Base-by-base conservation (phyloP, 257 asterid species). In the Lycium barbarum region DNA sequence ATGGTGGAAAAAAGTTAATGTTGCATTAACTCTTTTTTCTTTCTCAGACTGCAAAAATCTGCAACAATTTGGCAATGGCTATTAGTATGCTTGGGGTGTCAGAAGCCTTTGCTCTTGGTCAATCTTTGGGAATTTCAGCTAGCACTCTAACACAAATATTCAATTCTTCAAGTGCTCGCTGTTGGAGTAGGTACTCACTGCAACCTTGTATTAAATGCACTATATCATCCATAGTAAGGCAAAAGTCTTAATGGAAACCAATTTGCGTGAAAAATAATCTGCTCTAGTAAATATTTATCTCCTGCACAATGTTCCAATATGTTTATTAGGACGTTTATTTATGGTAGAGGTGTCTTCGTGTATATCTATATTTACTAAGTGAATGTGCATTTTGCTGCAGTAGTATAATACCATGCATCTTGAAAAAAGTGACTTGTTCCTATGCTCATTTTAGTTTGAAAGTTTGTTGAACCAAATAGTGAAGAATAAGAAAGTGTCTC, bases 21-120 rank as follows among this genome's bases (percentile, higher is more conserved):
- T 17, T 74, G 22, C 45, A 35, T 5, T 80, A 14, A 12, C 47
- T 14, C 72, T 87, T 68, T 26, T 85, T 83, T 71, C 15, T 55
- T 72, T 51, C 82, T 38, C 85, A 97, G 98, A 86, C 94, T 36
- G 99, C 99, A 74, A 97, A 97, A 87, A 91, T 95, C 83, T 97
- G 99, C 94, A 97, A 97, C 91, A 97, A 97, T 83, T 87, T 95
- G 92, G 97, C 98, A 7, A 91, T 97, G 98, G 98, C 97, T 72
- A 97, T 97, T 84, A 93, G 98, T 67, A 97, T 97, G 99, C 92
- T 95, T 84, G 99, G 98, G 83, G 97, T 94, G 73, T 97, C 99
- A 11, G 99, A 97, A 90, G 99, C 98, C 84, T 83, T 91, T 86
- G 91, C 94, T 57, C 98, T 97, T 47, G 99, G 99, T 17, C 99